Evolutionary conservation across 2,329 filamentous ascomycete species (phyloP).

Genomic region (Botrytis porri): DNA sequence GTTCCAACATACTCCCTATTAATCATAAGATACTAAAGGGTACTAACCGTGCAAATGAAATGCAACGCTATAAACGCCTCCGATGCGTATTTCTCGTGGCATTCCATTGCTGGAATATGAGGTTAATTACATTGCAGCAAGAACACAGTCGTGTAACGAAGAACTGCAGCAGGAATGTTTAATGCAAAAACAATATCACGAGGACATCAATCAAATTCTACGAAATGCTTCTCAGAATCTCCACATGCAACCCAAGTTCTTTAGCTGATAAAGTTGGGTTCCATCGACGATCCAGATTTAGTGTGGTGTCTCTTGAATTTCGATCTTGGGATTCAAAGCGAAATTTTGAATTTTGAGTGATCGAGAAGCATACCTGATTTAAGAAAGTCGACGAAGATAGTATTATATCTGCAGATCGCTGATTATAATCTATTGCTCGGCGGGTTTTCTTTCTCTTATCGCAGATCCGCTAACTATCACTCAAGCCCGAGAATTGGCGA

Average conservation of each 20-base stretch:
- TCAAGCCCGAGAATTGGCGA: neutral
- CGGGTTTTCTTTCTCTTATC: neutral
- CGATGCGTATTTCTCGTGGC: slow-evolving; percentile 18
- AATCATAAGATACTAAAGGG: slow-evolving; percentile 13
- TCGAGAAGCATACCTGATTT: neutral
- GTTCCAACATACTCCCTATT: neutral
- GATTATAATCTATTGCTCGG: slow-evolving; percentile 1
- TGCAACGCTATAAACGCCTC: slow-evolving; percentile 1
- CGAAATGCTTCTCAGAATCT: slow-evolving; percentile 8
- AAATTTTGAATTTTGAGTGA: neutral
- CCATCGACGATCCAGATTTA: slow-evolving; percentile 8
- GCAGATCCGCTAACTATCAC: neutral
- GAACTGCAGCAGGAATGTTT: slow-evolving; percentile 17
- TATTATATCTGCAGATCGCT: slow-evolving; percentile 12
- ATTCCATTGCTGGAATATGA: slow-evolving; percentile 15
- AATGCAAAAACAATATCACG: slow-evolving; percentile 17
- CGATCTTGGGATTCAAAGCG: neutral
- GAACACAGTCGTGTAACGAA: slow-evolving; percentile 15
- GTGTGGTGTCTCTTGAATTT: neutral
- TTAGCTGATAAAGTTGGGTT: slow-evolving; percentile 7
- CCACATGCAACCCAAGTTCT: neutral
- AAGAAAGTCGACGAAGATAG: neutral
- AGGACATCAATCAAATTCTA: slow-evolving; percentile 11
- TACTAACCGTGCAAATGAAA: slow-evolving; percentile 18
- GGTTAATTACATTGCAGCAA: slow-evolving; percentile 14